These are phyloP conservation scores for Salix koriyanagi DNA, from an alignment of 345 rosid genomes.

Conservation along the genomic window DNA sequence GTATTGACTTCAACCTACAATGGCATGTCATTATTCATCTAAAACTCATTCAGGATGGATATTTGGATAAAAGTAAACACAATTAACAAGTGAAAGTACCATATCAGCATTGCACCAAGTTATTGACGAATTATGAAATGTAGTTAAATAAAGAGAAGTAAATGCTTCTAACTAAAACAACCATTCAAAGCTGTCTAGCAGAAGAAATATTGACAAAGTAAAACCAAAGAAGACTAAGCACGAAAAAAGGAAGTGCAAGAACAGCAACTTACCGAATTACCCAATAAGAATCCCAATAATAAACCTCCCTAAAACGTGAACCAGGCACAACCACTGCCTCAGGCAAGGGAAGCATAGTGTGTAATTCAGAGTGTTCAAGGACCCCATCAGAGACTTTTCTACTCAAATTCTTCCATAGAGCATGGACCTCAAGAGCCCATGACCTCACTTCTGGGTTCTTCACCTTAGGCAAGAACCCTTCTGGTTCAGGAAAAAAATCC, in stretches of 20 bases:
- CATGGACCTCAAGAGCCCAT: conserved; percentile 85
- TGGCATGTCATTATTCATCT: too few relatives aligned
- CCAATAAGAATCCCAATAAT: conserved; percentile 98
- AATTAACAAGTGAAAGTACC: too few relatives aligned
- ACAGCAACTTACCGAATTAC: conserved; percentile 54
- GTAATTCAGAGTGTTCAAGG: conserved; percentile 44
- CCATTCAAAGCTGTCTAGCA: not conserved
- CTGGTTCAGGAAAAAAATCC: conserved; percentile 63
- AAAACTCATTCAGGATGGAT: too few relatives aligned
- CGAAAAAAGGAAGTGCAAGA: not conserved
- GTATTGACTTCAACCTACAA: not conserved
- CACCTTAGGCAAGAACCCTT: conserved; percentile 64
- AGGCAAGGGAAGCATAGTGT: conserved; percentile 79
- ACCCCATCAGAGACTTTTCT: conserved; percentile 54
- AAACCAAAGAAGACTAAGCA: not conserved
- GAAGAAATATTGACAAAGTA: not conserved
- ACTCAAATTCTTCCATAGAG: conserved; percentile 71
- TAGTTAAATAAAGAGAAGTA: too few relatives aligned
- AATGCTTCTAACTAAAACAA: too few relatives aligned
- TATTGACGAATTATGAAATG: too few relatives aligned
- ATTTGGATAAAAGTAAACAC: too few relatives aligned
- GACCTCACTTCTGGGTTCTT: conserved; percentile 53
- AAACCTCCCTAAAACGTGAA: conserved; percentile 80
- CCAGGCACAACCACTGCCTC: conserved; percentile 67
- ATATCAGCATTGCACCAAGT: too few relatives aligned